Evolutionary conservation across 1,284 basidiomycete genomes (phyloP).

Genomic region (Leccinum angustisporum): DNA sequence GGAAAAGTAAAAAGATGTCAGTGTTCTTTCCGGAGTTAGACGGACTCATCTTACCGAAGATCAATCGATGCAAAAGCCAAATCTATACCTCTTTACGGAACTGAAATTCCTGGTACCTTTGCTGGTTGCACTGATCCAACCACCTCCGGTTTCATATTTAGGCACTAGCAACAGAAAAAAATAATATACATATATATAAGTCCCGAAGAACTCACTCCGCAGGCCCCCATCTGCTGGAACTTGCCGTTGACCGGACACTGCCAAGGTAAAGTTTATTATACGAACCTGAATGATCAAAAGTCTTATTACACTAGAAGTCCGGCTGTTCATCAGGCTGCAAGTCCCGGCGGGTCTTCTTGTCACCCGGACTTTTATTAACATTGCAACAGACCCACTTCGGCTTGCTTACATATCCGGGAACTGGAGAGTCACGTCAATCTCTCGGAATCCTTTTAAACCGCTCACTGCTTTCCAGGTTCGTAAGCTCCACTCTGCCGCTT

Average conservation of each 20-base stretch:
- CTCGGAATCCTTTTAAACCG: constrained; percentile 26
- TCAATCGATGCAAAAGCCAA: constrained; percentile 37
- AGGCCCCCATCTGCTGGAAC: constrained; percentile 27
- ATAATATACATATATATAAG: constrained; percentile 10
- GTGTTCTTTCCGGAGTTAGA: constrained; percentile 30
- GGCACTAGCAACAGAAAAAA: constrained; percentile 3
- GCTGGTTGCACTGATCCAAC: constrained; percentile 7
- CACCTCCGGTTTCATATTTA: constrained; percentile 9
- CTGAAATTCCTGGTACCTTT: constrained; percentile 32
- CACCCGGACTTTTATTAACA: constrained; percentile 33
- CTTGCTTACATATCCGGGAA: constrained; percentile 29
- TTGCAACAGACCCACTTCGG: constrained; percentile 30
- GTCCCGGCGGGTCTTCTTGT: constrained; percentile 30
- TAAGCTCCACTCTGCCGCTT: constrained; percentile 22
- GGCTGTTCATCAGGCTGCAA: constrained; percentile 22
- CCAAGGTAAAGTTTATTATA: constrained; percentile 33
- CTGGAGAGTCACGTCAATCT: constrained; percentile 29
- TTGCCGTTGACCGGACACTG: constrained; percentile 28
- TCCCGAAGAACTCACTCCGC: constrained; percentile 23
- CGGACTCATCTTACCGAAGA: constrained; percentile 35
- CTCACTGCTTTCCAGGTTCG: constrained; percentile 23
- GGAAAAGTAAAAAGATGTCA: constrained; percentile 15
- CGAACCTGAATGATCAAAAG: constrained; percentile 30
- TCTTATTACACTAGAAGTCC: constrained; percentile 28
- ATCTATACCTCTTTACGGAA: constrained; percentile 35